Base-by-base conservation (phyloP, 1,284 basidiomycete species). In the Irpex sp. region DNA sequence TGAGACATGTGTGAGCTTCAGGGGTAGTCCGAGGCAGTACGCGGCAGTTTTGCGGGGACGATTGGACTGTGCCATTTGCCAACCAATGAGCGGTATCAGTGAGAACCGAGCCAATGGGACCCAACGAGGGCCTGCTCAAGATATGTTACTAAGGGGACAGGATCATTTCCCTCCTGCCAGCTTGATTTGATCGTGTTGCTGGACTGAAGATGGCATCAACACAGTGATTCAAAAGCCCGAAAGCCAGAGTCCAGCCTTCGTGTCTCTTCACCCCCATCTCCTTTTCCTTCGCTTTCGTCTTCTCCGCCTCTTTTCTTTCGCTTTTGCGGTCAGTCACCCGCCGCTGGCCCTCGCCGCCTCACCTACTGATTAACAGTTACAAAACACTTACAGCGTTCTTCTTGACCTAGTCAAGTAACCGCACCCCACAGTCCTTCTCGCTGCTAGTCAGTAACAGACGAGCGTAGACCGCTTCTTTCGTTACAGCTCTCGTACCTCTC, bases 381-480 rank as follows among this genome's bases (percentile, higher is more conserved):
- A 69, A 75, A 71, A 17, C 21, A 36, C 31, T 17, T 49, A 59
- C 71, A 74, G 73, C 71, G 72, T 68, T 69, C 21, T 26, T 40
- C 70, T 69, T 68, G 72, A 68, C 58, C 67, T 72, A 76, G 79
- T 70, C 70, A 58, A 65, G 77, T 77, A 70, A 55, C 68, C 69
- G 70, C 71, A 68, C 63, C 60, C 38, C 68, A 67, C 68, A 66
- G 67, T 71, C 66, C 63, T 66, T 66, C 64, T 59, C 61, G 66
- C 73, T 75, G 73, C 73, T 73, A 74, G 72, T 70, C 73, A 75
- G 73, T 73, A 68, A 65, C 59, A 67, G 63, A 73, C 75, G 78
- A 86, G 87, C 87, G 87, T 89, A 85, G 87, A 90, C 78, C 87
- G 87, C 87, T 86, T 73, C 73, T 75, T 77, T 76, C 71, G 58